These are phyloP conservation scores for Tubosaeta sp. DNA, from an alignment of 768 basidiomycete species.

Conservation along the genomic window DNA sequence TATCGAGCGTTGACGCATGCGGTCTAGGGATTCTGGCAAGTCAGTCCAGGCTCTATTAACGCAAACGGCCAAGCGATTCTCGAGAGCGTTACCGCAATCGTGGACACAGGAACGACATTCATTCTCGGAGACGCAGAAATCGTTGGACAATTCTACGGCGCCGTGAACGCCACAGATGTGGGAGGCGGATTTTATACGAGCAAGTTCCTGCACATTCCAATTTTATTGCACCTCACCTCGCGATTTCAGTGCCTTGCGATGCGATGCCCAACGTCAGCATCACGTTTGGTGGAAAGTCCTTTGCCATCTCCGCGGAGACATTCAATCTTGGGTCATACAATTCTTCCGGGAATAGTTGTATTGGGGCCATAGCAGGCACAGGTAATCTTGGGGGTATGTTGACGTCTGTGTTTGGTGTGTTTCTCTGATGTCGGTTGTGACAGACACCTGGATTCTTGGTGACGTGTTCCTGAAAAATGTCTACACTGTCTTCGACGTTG, in stretches of 20 bases:
- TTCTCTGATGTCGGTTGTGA: neutral
- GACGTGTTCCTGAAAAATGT: conserved; percentile 43
- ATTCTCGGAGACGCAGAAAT: conserved; percentile 40
- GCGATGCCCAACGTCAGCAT: conserved; percentile 29
- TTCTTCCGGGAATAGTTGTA: conserved; percentile 8
- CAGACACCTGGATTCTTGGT: conserved; percentile 34
- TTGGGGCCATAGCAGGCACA: conserved; percentile 15
- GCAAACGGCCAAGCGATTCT: conserved; percentile 20
- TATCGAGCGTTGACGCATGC: neutral
- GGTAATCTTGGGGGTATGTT: conserved; percentile 21
- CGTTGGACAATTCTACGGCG: conserved; percentile 29
- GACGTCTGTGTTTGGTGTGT: no score
- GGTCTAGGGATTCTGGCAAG: conserved; percentile 23
- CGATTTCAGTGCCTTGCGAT: conserved; percentile 21
- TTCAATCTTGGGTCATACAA: conserved; percentile 36
- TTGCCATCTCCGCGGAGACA: conserved; percentile 27
- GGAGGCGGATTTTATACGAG: conserved; percentile 37
- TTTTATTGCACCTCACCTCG: conserved; percentile 1
- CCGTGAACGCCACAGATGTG: conserved; percentile 28
- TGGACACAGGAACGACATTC: conserved; percentile 51
- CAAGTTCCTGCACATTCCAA: neutral
- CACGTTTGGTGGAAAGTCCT: conserved; percentile 30
- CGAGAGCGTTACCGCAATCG: conserved; percentile 16
- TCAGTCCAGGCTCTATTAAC: conserved; percentile 13
- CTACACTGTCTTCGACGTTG: conserved; percentile 43